Evolutionary conservation across 2,329 filamentous ascomycete genomes (phyloP), one percentile per base, ranked within the genome.

Genomic region (Pyrenophora seminiperda): DNA sequence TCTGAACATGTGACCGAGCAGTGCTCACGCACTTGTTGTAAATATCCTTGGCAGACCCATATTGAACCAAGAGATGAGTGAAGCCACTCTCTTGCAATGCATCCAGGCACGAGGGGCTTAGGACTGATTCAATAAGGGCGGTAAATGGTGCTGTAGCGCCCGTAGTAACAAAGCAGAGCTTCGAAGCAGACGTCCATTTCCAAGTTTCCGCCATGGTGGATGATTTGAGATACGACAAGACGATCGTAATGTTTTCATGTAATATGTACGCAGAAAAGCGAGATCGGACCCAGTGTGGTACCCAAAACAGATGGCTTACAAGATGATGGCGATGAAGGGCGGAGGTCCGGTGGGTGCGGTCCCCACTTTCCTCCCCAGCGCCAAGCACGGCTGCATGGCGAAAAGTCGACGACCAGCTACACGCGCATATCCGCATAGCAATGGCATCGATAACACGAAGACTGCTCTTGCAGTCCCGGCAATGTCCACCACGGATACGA

Each of bases 71-170:
- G 4, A 97, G 78, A 53, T 88, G 77, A 0, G 87, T 90, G 73
- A 89, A 97, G 36, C 81, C 80, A 9, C 81, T 72, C 2, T 75
- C 65, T 9, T 71, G 66, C 10, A 97, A 80, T 4, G 80, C 77
- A 5, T 76, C 60, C 54, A 95, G 78, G 66, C 94, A 92, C 0
- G 72, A 62, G 0, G 81, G 75, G 14, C 80, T 75, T 5, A 95
- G 76, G 9, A 87, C 82, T 24, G 87, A 83, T 34, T 80, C 75
- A 47, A 96, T 81, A 2, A 99, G 82, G 5, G 79, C 73, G 43
- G 81, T 79, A 74, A 99, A 99, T 15, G 88, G 83, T 13, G 92
- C 91, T 0, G 93, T 99, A 5, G 94, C 93, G 48, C 94, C 94
- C 22, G 96, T 88, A 0, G 94, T 97, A 47, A 97, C 87, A 59